Evolutionary conservation across 495 filamentous ascomycete genomes (phyloP).

Genomic region (Clavariopsis aquatica): DNA sequence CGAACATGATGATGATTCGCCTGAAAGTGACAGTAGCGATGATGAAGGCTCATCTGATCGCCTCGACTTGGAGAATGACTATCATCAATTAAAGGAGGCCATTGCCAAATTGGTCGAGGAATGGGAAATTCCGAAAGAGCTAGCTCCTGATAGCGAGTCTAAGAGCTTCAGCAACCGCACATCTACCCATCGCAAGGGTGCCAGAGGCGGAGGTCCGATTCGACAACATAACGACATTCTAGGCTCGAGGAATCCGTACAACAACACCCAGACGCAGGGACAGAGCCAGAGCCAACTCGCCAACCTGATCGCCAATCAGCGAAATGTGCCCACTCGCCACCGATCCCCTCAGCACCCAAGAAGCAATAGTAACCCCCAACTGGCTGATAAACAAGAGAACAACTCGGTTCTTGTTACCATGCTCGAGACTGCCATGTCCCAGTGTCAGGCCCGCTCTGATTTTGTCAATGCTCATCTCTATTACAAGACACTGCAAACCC

Average conservation of each 20-base stretch:
- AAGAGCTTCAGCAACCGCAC: slow-evolving; percentile 67
- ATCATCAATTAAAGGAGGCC: slow-evolving; percentile 79
- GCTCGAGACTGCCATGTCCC: slow-evolving; percentile 66
- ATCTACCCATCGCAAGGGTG: slow-evolving; percentile 47
- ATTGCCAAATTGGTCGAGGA: slow-evolving; percentile 81
- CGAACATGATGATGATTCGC: slow-evolving; percentile 64
- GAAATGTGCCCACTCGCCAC: slow-evolving; percentile 31
- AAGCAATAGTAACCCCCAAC: slow-evolving; percentile 39
- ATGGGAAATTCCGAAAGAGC: slow-evolving; percentile 67
- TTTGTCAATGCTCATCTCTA: slow-evolving; percentile 71
- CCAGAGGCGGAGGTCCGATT: slow-evolving; percentile 12
- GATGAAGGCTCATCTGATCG: slow-evolving; percentile 66
- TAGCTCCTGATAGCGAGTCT: slow-evolving; percentile 55
- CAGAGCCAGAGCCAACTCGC: slow-evolving; percentile 44
- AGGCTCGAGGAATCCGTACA: slow-evolving; percentile 41
- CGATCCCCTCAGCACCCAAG: slow-evolving; percentile 40
- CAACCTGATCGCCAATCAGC: slow-evolving; percentile 39
- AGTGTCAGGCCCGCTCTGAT: slow-evolving; percentile 67
- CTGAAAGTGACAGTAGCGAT: slow-evolving; percentile 62
- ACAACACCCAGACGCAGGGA: slow-evolving; percentile 28
- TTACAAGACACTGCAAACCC: slow-evolving; percentile 65
- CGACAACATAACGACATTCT: slow-evolving; percentile 27
- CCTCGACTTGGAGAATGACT: slow-evolving; percentile 74
- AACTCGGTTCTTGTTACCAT: slow-evolving; percentile 62
- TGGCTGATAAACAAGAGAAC: slow-evolving; percentile 42